Evolutionary conservation across 176 grass and related monocot species (phyloP).

Genomic region (Ananas comosus): DNA sequence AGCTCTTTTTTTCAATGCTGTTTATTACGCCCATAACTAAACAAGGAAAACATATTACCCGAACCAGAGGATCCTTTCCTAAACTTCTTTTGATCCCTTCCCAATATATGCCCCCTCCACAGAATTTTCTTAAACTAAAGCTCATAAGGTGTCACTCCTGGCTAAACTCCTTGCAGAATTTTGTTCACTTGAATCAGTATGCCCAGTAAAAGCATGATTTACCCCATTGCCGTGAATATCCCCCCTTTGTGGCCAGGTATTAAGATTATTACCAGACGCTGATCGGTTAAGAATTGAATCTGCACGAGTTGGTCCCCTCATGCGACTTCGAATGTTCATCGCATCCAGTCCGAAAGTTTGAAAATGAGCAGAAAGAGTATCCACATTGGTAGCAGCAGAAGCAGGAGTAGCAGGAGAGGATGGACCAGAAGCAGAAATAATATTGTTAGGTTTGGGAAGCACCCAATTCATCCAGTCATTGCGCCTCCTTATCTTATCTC

Average conservation of each 20-base stretch:
- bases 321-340: not conserved
- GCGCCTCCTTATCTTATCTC: conserved; percentile 41
- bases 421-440: conserved; percentile 4
- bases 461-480: conserved; percentile 39
- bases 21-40: not conserved
- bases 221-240: conserved; percentile 17
- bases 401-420: conserved; percentile 15
- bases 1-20: not conserved
- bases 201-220: not conserved
- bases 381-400: conserved; percentile 9
- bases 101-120: not conserved
- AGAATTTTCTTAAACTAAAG: not conserved
- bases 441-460: conserved; percentile 14
- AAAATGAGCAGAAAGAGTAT: conserved; percentile 22
- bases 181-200: not conserved
- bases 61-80: not conserved
- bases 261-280: conserved; percentile 21
- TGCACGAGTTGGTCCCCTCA: not conserved
- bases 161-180: not conserved
- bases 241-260: conserved; percentile 9
- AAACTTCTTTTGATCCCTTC: not conserved
- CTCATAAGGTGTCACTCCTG: not conserved
- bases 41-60: not conserved
- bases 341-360: conserved; percentile 17
- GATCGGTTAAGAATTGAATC: conserved; percentile 5